Percentiles rank a stretch among this genome's conserved stretches.
Evolutionary conservation across 1,284 basidiomycete genomes (phyloP).

Genomic region (Moniliophthora roreri): DNA sequence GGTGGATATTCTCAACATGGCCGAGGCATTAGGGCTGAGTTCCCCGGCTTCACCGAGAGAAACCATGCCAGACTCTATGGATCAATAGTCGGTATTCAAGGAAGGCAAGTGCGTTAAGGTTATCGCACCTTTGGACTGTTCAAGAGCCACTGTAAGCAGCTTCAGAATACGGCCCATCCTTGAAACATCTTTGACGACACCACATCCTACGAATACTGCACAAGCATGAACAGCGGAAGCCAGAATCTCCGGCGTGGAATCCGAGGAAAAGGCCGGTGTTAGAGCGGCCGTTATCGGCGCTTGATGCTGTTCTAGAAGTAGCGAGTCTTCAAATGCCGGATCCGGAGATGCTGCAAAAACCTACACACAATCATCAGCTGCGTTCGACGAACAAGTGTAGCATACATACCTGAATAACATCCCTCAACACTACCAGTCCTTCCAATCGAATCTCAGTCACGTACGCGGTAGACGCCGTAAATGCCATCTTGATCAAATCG

Average conservation of each 20-base stretch:
- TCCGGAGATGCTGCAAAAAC: slow-evolving; percentile 87
- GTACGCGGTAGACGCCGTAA: slow-evolving; percentile 94
- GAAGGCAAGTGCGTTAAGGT: slow-evolving; percentile 2
- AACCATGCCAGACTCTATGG: slow-evolving; percentile 80
- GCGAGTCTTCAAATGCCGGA: slow-evolving; percentile 88
- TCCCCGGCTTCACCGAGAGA: slow-evolving; percentile 87
- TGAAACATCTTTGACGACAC: slow-evolving; percentile 88
- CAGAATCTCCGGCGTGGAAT: slow-evolving; percentile 94
- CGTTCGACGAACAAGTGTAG: slow-evolving; percentile 6
- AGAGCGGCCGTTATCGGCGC: slow-evolving; percentile 97
- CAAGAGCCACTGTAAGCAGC: slow-evolving; percentile 84
- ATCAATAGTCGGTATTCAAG: slow-evolving; percentile 14
- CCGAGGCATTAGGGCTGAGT: slow-evolving; percentile 90
- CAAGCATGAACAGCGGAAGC: slow-evolving; percentile 93
- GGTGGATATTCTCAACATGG: slow-evolving; percentile 93
- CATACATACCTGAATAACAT: slow-evolving; percentile 82
- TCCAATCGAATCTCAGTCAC: slow-evolving; percentile 96
- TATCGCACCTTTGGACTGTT: slow-evolving; percentile 78
- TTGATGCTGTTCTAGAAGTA: slow-evolving; percentile 97
- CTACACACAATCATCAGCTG: slow-evolving; percentile 37
- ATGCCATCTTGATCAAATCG: slow-evolving; percentile 97
- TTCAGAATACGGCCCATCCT: slow-evolving; percentile 96
- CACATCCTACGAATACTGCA: slow-evolving; percentile 93
- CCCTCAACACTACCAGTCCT: slow-evolving; percentile 85
- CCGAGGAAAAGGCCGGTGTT: slow-evolving; percentile 95